Evolutionary conservation across 257 asterid genomes (phyloP), one percentile per base, ranked within the genome.

Genomic region (Henckelia pumila): DNA sequence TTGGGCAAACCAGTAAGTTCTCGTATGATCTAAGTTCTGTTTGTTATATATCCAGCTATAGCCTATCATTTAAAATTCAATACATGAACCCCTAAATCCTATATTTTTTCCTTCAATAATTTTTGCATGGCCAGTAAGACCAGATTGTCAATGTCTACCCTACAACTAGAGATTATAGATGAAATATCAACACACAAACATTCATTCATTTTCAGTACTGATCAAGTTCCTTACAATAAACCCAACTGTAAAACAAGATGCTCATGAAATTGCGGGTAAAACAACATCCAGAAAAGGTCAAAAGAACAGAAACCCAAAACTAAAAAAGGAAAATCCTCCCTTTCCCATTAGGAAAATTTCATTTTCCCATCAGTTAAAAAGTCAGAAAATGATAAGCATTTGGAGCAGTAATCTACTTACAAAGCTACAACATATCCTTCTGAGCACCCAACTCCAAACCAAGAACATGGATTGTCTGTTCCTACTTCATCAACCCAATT

Each of bases 371-470:
- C 7, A 57, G 30, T 55, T 8, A 40, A 55, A 55, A 64, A n/a
- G n/a, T 2, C 56, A 30, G 19, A 33, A 56, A 25, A 56, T 0
- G 13, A 22, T 1, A 19, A 47, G 32, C 55, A 74, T 57, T 24
- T 13, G 56, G 6, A n/a, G 63, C 57, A 26, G 29, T 16, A 61
- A n/a, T 19, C 25, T 73, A 85, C 96, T 88, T 81, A 90, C 99
- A 90, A 60, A 65, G 78, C 78, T 24, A 85, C 89, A 73, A 84
- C 95, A 74, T 67, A 63, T 69, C 87, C 92, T 66, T 76, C 59
- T 37, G 80, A 80, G 76, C 97, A 93, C 68, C 80, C 88, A 77
- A 93, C 78, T 50, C 97, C 96, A 77, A 72, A 79, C 95, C 96
- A 93, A 67, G 77, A 80, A 81, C 96, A 93, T 0, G 92, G 95